A percentile compares a stretch with the other conserved stretches of the same genome.
Evolutionary conservation across 192 early-diverging fungal genomes (phyloP).

Genomic region (Backusella morwellensis): DNA sequence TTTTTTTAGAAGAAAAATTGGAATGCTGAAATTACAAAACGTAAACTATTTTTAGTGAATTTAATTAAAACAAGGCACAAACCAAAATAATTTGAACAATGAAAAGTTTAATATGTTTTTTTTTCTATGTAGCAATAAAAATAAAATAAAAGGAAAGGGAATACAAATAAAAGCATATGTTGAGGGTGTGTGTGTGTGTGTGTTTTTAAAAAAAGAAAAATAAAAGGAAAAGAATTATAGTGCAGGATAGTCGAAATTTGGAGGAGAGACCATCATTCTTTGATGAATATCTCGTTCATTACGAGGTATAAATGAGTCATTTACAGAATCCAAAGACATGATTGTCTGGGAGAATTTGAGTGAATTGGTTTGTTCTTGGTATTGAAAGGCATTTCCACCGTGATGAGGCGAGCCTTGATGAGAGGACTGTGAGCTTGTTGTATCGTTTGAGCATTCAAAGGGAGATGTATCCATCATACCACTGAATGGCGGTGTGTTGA

Average conservation of each 20-base stretch:
- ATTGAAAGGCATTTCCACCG: background rate
- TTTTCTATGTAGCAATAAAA: background rate
- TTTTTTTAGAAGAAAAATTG: background rate
- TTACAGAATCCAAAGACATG: background rate
- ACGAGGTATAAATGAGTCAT: background rate
- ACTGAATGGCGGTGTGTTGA: background rate
- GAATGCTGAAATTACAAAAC: background rate
- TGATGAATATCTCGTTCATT: slow-evolving; percentile 5
- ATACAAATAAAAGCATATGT: background rate
- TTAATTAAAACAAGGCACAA: background rate
- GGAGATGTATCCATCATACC: slow-evolving; percentile 4
- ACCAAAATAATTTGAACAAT: background rate
- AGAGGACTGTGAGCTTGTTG: background rate
- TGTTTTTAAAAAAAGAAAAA: background rate
- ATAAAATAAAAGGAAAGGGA: background rate
- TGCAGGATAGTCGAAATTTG: background rate
- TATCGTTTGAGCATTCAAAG: slow-evolving; percentile 2
- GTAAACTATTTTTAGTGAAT: background rate
- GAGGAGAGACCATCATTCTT: background rate
- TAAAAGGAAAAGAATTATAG: background rate
- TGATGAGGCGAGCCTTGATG: background rate
- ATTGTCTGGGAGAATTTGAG: background rate
- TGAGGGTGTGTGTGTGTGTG: background rate
- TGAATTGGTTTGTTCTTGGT: slow-evolving; percentile 1
- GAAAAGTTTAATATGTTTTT: background rate